Base-by-base conservation (phyloP, 164 flowering plant genomes). In the Nymphaea thermarum region DNA sequence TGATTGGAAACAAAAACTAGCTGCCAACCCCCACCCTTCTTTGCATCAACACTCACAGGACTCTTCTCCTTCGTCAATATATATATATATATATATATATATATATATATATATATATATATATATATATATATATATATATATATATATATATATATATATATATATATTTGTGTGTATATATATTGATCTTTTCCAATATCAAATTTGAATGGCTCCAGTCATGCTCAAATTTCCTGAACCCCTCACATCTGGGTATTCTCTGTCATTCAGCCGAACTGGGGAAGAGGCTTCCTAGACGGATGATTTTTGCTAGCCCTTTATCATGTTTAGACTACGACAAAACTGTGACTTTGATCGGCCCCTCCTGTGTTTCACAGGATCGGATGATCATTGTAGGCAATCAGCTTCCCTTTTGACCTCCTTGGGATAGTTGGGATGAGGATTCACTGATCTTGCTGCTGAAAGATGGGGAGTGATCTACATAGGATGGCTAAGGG, bases 351-450 rank as follows among this genome's bases (percentile, higher is more conserved):
- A 72, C 82, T 41, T 93, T 97, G 2, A 97, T 90, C 75, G 89
- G 83, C 68, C 90, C 88, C 4, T 93, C 98, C 8, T 87, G 96
- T 2, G 42, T 86, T 51, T 61, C 86, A 6, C 92, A 82, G 71
- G 98, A 93, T 4, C 79, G 96, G 42, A 80, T 90, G 77, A 93
- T 93, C 63, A 86, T 93, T 43, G 98, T 93, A 5, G 98, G 90
- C 16, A 90, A 93, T 70, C 98, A 93, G 77, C 96, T 93, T 71
- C 98, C 98, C 7, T 76, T 93, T 67, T 80, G 84, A 6, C 87
- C 84, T 3, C 85, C 82, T 4, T 81, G 86, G 88, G 62, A 71
- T 65, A 81, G 82, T 67, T 85, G 88, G 88, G 88, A 85, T 67
- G 86, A 80, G 65, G 86, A 82, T 62, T 82, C 88, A 6, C 84